Conservation (phyloP, 768 basidiomycete species). For the Nevesoporus exiguus region DNA sequence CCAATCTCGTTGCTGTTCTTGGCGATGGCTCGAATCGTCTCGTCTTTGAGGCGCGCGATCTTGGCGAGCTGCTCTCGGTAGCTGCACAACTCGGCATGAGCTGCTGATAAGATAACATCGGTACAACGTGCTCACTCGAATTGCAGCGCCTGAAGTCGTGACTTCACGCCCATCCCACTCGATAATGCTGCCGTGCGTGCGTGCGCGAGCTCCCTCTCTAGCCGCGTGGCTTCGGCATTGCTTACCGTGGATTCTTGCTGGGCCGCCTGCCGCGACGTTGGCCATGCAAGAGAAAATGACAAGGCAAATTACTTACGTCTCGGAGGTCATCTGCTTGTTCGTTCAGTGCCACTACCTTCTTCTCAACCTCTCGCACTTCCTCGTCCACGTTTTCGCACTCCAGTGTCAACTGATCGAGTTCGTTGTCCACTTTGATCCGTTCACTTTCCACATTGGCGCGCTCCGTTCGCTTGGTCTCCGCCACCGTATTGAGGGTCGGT, state of each 20-base stretch:
- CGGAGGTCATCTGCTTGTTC: conserved; percentile 80
- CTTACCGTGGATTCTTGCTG: conserved; percentile 72
- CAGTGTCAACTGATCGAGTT: conserved; percentile 70
- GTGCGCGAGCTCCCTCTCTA: conserved; percentile 71
- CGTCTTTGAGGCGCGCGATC: conserved; percentile 69
- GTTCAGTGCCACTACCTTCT: conserved; percentile 63
- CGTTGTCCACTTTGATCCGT: conserved; percentile 76
- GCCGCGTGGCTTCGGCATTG: conserved; percentile 58
- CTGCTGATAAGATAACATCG: not conserved
- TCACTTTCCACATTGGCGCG: conserved; percentile 72
- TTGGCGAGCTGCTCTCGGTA: conserved; percentile 80
- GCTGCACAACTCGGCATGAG: conserved; percentile 36
- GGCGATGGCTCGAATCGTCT: conserved; percentile 75
- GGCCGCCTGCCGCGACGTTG: conserved; percentile 49
- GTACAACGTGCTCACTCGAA: conserved; percentile 54
- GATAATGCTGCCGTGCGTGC: conserved; percentile 74
- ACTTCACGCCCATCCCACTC: conserved; percentile 80
- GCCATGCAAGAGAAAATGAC: not conserved
- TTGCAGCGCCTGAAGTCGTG: conserved; percentile 69
- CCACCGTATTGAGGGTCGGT: conserved; percentile 69
- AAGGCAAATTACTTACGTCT: conserved; percentile 51
- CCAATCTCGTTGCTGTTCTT: conserved; percentile 85
- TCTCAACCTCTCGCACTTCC: conserved; percentile 69
- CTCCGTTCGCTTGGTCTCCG: conserved; percentile 68
- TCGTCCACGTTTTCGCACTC: conserved; percentile 82